These are phyloP conservation scores for Zanthoxylum bungeanum DNA, from an alignment of 345 rosid genomes.

Conservation along the genomic window DNA sequence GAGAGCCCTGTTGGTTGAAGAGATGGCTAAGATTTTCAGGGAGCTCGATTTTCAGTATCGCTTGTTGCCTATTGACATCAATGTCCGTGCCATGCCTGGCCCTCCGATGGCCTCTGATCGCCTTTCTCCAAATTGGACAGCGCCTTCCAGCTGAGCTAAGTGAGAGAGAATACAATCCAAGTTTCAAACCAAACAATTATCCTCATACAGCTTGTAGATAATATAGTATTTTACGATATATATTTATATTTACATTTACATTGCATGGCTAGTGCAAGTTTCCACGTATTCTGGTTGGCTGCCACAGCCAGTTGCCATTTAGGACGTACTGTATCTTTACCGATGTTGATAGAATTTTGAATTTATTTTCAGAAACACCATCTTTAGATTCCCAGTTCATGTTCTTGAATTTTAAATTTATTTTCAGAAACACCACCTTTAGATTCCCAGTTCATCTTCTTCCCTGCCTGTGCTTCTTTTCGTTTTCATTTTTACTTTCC, in stretches of 20 bases:
- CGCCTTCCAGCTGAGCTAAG: conserved; percentile 10
- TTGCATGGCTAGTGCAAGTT: not conserved
- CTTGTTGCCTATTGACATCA: conserved; percentile 61
- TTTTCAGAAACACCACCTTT: not conserved
- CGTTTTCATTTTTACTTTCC: no score
- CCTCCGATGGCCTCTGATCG: conserved; percentile 25
- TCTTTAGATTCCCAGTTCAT: no score
- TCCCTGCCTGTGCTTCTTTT: no score
- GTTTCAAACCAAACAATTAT: not conserved
- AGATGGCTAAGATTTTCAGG: conserved; percentile 58
- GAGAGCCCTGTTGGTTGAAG: conserved; percentile 65
- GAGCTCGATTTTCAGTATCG: conserved; percentile 75
- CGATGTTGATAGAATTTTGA: no score
- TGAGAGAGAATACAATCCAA: not conserved
- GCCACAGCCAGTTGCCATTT: no score
- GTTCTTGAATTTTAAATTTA: not conserved
- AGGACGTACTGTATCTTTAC: no score
- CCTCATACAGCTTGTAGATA: not conserved
- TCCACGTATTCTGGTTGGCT: no score
- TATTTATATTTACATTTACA: no score
- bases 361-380: no score
- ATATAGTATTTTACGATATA: no score
- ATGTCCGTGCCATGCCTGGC: conserved; percentile 47
- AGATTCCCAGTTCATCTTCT: not conserved
- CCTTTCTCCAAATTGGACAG: conserved; percentile 33